phyloP scores from a whole-genome alignment of 257 asterid genomes.

The Solanum peruvianum region DNA sequence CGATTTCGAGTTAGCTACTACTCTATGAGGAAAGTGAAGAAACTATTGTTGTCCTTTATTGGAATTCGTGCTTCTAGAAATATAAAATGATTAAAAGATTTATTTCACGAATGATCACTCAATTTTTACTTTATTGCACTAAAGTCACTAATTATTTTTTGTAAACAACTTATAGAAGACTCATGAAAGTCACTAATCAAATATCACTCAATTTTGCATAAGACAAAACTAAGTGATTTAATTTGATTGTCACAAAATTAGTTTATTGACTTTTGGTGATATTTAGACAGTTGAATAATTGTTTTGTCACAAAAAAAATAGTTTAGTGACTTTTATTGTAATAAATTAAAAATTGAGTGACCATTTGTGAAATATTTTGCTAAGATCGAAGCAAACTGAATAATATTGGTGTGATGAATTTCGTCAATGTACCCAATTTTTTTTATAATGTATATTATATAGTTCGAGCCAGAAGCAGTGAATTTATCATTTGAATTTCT shows the following conservation, averaged over 20 bases:
- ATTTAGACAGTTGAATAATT: not conserved
- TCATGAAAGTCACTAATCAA: not conserved
- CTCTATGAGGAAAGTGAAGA: slow-evolving; percentile 33
- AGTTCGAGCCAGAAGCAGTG: not conserved
- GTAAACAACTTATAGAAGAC: not conserved
- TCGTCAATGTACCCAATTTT: not conserved
- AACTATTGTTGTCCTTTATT: slow-evolving; percentile 19
- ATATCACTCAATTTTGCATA: not conserved
- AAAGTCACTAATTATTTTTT: not conserved
- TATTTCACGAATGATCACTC: not conserved
- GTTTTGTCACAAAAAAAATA: not conserved
- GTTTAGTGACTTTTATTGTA: not conserved
- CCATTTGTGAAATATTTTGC: not conserved
- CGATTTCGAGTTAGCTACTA: slow-evolving; percentile 7
- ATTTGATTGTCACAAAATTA: too few relatives aligned
- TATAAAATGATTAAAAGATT: not conserved
- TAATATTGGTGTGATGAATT: not conserved
- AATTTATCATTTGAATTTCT: not conserved
- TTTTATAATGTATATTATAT: not conserved
- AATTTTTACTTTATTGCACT: not conserved
- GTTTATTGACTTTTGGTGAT: not conserved
- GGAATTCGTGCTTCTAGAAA: not conserved
- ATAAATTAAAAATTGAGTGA: not conserved
- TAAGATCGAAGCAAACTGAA: not conserved
- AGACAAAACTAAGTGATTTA: not conserved